phyloP scores from a whole-genome alignment of 306 rosid genomes.

The Argentina anserina region DNA sequence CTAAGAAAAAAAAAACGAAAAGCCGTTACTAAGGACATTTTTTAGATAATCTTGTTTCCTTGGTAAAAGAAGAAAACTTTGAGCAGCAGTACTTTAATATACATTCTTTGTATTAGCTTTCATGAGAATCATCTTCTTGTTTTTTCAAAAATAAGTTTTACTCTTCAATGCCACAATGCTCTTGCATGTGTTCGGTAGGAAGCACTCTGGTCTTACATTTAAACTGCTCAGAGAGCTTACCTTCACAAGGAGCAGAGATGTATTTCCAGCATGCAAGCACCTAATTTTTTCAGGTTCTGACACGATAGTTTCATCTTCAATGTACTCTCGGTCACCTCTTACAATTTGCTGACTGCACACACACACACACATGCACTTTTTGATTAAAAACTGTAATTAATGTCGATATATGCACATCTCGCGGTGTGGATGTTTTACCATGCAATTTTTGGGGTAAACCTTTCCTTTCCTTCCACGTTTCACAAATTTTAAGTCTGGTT shows the following conservation, averaged over 20 bases:
- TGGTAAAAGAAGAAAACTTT: not conserved
- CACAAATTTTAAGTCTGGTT: not conserved
- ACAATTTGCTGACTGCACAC: not conserved
- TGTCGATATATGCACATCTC: not conserved
- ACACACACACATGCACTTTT: not conserved
- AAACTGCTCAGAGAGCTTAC: not conserved
- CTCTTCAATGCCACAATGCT: not conserved
- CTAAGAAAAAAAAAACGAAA: not conserved
- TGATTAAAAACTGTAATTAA: too few relatives aligned
- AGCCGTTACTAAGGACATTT: not conserved
- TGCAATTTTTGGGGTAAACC: not conserved
- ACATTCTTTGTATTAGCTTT: not conserved
- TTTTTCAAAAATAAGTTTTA: not conserved
- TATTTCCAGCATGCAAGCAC: constrained; percentile 3
- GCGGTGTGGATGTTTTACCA: not conserved
- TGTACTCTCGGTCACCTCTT: not conserved
- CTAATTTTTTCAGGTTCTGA: not conserved
- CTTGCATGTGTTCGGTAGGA: not conserved
- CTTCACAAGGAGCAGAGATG: not conserved
- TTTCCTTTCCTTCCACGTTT: not conserved
- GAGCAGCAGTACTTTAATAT: not conserved
- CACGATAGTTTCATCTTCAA: constrained; percentile 4
- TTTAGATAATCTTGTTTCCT: not conserved
- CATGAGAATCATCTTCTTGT: not conserved
- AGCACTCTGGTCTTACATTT: not conserved